Conservation (phyloP, 2,329 filamentous ascomycete genomes). For the Pseudomassariella vexata region DNA sequence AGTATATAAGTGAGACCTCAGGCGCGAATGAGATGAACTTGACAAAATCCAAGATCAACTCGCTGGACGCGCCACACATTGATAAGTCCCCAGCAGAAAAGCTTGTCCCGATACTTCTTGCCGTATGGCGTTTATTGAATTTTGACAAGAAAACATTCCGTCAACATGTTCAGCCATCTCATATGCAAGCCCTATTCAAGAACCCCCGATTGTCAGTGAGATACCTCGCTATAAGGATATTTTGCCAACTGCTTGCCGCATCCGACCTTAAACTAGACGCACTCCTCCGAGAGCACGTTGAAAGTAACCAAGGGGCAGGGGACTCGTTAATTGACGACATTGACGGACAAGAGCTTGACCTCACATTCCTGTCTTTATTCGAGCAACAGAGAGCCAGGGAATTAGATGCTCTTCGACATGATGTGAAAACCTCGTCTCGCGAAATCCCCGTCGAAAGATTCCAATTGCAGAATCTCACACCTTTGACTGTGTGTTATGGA, state of each 20-base stretch:
- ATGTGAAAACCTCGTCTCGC: slow-evolving; percentile 22
- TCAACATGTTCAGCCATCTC: slow-evolving; percentile 56
- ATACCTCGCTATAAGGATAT: slow-evolving; percentile 76
- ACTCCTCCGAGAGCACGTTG: slow-evolving; percentile 61
- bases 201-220: slow-evolving; percentile 56
- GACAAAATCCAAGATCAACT: slow-evolving; percentile 19
- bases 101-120: slow-evolving; percentile 47
- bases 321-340: slow-evolving; percentile 60
- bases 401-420: slow-evolving; percentile 34
- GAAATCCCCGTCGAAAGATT: slow-evolving; percentile 14
- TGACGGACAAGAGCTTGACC: slow-evolving; percentile 74
- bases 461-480: slow-evolving; percentile 43
- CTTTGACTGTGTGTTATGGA: slow-evolving; percentile 59
- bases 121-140: slow-evolving; percentile 72
- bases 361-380: slow-evolving; percentile 61
- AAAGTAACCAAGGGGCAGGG: slow-evolving; percentile 32
- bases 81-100: slow-evolving; percentile 8
- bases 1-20: slow-evolving; percentile 28
- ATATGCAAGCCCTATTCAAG: slow-evolving; percentile 63
- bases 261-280: slow-evolving; percentile 73
- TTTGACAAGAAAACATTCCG: slow-evolving; percentile 68
- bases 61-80: slow-evolving; percentile 14
- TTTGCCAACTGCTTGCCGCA: slow-evolving; percentile 72
- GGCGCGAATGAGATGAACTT: slow-evolving; percentile 10
- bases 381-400: slow-evolving; percentile 49